phyloP scores from a whole-genome alignment of 2,329 filamentous ascomycete genomes.

The Paecilomyces fulvus region DNA sequence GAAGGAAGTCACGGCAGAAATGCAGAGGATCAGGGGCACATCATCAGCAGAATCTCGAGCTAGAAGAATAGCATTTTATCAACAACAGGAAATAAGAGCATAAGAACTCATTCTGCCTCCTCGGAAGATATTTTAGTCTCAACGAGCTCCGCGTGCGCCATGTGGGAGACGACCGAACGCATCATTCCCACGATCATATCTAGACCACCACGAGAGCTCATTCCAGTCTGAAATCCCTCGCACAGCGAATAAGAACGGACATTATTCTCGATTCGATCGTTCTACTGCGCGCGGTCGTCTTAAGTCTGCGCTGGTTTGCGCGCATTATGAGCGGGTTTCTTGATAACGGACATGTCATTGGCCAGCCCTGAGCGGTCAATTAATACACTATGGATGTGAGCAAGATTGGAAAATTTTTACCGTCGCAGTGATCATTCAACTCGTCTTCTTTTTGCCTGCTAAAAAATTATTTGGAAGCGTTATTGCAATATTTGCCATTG shows the following conservation, averaged over 20 bases:
- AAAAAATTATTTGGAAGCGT: background rate
- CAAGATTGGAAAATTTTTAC: too few relatives aligned
- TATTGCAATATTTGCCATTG: background rate
- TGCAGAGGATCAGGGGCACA: background rate
- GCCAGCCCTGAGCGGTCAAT: background rate
- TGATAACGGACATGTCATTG: background rate
- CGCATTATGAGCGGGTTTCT: constrained; percentile 1
- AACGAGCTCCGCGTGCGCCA: background rate
- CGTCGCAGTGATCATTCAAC: too few relatives aligned
- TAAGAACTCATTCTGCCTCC: background rate
- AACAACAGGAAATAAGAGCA: background rate
- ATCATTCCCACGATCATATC: background rate
- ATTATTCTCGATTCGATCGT: background rate
- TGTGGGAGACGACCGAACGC: background rate
- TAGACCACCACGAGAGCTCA: background rate
- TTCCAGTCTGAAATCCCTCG: background rate
- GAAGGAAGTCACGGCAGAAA: background rate
- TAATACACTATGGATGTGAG: too few relatives aligned
- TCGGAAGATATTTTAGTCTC: background rate
- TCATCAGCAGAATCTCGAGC: background rate
- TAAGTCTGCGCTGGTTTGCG: background rate
- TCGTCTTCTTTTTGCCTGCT: too few relatives aligned
- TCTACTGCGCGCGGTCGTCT: background rate
- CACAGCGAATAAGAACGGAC: background rate
- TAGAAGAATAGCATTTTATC: background rate